Evolutionary conservation across 2,329 filamentous ascomycete species (phyloP).

Genomic region (Cercospora citrullina): DNA sequence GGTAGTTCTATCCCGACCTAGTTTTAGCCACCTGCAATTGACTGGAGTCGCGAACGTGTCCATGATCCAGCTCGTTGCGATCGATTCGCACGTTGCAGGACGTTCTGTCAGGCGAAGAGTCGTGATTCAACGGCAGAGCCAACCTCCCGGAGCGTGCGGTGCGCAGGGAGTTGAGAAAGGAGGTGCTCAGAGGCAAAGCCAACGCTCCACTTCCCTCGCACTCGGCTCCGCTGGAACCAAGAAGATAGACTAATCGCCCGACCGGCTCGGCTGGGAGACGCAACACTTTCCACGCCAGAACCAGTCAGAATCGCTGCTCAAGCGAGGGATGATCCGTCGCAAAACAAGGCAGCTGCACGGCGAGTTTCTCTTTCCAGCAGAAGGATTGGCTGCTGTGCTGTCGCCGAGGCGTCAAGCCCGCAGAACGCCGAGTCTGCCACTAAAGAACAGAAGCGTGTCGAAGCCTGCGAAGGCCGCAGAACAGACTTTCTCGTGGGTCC

Average conservation of each 20-base stretch:
- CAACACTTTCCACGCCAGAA: background rate
- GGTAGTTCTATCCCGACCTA: constrained; percentile 5
- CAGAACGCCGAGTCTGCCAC: background rate
- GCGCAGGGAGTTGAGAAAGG: background rate
- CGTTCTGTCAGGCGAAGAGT: background rate
- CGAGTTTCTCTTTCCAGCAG: background rate
- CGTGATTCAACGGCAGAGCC: background rate
- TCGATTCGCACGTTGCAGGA: background rate
- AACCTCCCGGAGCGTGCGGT: background rate
- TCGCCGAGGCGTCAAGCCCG: background rate
- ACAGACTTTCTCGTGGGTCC: background rate
- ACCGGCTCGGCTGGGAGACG: constrained; percentile 3
- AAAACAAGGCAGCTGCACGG: constrained; percentile 10
- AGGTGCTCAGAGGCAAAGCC: background rate
- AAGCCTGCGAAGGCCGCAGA: background rate
- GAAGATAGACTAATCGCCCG: background rate
- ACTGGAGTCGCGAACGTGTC: background rate
- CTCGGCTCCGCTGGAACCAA: constrained; percentile 2
- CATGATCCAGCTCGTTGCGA: background rate
- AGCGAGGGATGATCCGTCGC: background rate
- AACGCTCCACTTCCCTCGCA: constrained; percentile 6
- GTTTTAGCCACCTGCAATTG: background rate
- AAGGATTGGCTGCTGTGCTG: background rate
- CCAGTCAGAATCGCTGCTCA: background rate
- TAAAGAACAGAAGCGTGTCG: background rate